Evolutionary conservation across 352 stramenopile species (phyloP), one percentile per base, ranked within the genome.

Genomic region (Globisporangium paroecandrum): DNA sequence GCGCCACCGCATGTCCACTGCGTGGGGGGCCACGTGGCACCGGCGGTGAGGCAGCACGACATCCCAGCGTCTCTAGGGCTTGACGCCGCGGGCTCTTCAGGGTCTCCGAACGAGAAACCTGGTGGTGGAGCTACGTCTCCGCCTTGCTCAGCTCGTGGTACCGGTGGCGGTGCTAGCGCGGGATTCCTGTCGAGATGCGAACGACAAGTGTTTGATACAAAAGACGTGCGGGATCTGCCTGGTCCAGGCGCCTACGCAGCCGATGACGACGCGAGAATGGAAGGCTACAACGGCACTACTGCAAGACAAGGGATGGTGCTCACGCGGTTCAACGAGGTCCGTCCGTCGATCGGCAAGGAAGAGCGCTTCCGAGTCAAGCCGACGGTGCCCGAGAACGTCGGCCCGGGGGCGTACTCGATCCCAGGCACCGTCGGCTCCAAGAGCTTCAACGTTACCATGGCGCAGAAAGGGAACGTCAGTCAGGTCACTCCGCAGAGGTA

Each of bases 371-470:
- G 80, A 7, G 69, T 83, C 46, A 84, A 82, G 63, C 68, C 79
- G 29, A 81, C 76, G 18, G 75, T 89, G 32, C 82, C 82, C 3
- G 66, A 70, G 18, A 43, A 68, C 7, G 75, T 90, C 36, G 82
- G 82, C 0, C 82, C 82, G 12, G 82, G 82, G 7, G 68, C 79
- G 6, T 90, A 90, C 58, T 68, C 75, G n/a, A 78, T 90, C 25
- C 69, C 78, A 22, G 75, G 73, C 2, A 90, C 79, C 0, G 70
- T 90, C n/a, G 82, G 78, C 18, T 81, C 72, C 27, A 87, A 85
- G 67, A 90, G 78, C 65, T 90, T 90, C 70, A 90, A 90, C 70
- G 73, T 89, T 58, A 90, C 82, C 53, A 86, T 90, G 79, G 47
- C 56, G 22, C 36, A 27, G 20, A 62, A 62, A 24, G 32, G 29